Evolutionary conservation across 129 eudicot species (phyloP), one percentile per base, ranked within the genome.

Genomic region (Erigeron canadensis): DNA sequence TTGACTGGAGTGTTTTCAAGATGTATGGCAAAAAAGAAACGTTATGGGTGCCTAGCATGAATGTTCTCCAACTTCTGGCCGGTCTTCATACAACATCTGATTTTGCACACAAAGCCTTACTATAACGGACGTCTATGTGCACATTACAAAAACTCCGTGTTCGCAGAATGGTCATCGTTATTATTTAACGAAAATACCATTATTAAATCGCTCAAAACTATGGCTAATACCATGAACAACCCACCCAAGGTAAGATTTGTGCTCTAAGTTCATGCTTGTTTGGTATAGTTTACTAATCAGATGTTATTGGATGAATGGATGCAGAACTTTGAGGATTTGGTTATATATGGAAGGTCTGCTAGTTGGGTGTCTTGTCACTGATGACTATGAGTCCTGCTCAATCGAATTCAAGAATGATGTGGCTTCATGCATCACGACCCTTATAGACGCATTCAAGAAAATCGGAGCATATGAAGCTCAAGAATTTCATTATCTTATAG

Each of bases 221-320:
- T 87, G 89, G 75, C 79, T 2, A 72, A 77, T 71, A 53, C 64
- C 10, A 71, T 87, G 34, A 77, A 67, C 72, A 63, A 76, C 46
- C 89, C 89, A 67, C 95, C 95, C 45, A 84, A 87, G 87, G 93
- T 87, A 78, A 67, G 44, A 5, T 68, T 43, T 42, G 40, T 17
- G 2, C 18, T 12, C 19, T 5, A 43, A 41, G 8, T 12, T 0
- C 12, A 41, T 41, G 7, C 7, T 12, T 10, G 12, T 17, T 1
- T 60, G 7, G 22, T 15, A 8, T 45, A 3, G 9, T 8, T 45
- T 45, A 8, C 10, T 12, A 45, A 9, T 56, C 19, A 56, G 7
- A 42, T 40, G 69, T n/a, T n/a, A 12, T 12, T 67, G 55, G 50
- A 28, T 28, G 34, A 28, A 1, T 28, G n/a, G n/a, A 46, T 46